Percentiles rank a stretch among this genome's conserved stretches.
Evolutionary conservation across 305 asterid species (phyloP).

Genomic region (Rubia occidens): DNA sequence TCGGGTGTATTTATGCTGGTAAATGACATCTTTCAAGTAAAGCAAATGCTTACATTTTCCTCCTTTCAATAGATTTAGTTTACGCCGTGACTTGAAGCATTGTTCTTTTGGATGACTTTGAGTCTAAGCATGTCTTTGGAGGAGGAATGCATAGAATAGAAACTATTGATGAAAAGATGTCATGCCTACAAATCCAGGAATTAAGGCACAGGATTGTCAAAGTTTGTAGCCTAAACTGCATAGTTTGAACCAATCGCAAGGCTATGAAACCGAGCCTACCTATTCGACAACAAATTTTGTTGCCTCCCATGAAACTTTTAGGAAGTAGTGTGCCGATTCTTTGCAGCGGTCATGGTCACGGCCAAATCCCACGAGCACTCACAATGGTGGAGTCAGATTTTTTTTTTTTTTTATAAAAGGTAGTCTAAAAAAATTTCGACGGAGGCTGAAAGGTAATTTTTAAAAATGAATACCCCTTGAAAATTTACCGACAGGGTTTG

Average conservation of each 20-base stretch:
- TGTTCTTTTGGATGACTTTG: constrained; percentile 35
- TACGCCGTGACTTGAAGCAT: constrained; percentile 52
- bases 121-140: constrained; percentile 34
- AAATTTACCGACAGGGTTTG: no score
- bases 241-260: neutral
- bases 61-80: neutral
- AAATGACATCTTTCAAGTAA: constrained; percentile 30
- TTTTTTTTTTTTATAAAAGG: no score
- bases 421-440: no score
- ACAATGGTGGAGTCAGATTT: no score
- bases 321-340: no score
- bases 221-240: neutral
- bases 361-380: neutral
- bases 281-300: neutral
- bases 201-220: constrained; percentile 1
- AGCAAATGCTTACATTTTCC: constrained; percentile 17
- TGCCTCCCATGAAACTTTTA: no score
- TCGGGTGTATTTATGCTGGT: constrained; percentile 16
- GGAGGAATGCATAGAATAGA: neutral
- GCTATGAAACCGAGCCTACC: neutral
- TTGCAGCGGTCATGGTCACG: neutral
- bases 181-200: constrained; percentile 9
- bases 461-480: no score
- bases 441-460: no score
- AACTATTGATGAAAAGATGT: neutral